Conservation (phyloP, 352 stramenopile genomes). For the Blastocystis hominis region DNA sequence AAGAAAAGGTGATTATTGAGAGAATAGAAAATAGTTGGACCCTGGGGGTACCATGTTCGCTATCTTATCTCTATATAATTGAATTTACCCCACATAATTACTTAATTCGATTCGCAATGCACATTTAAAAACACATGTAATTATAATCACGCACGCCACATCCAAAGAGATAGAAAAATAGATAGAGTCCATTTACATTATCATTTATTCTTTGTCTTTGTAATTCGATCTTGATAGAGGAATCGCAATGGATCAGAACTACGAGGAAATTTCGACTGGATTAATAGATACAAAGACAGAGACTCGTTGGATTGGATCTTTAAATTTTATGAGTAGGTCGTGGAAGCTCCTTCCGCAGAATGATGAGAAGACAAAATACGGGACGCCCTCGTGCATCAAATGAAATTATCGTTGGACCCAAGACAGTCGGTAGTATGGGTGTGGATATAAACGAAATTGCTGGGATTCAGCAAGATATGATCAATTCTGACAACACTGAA, state of each 20-base stretch:
- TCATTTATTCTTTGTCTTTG: neutral
- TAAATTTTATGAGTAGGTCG: neutral
- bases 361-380: neutral
- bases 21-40: neutral
- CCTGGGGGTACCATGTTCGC: neutral
- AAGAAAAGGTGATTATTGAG: constrained; percentile 49
- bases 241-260: neutral
- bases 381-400: neutral
- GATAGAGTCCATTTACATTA: neutral
- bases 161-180: neutral
- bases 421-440: neutral
- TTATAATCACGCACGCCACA: neutral
- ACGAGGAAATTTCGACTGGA: neutral
- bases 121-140: neutral
- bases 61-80: neutral
- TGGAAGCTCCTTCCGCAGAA: neutral
- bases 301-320: neutral
- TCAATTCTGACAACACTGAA: neutral
- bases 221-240: neutral
- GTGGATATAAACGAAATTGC: neutral
- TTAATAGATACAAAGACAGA: neutral
- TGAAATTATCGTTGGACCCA: neutral
- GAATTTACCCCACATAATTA: neutral
- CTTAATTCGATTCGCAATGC: neutral
- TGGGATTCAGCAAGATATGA: neutral